Percentiles rank a stretch among this genome's conserved stretches.
Conservation (phyloP, 345 rosid genomes). For the Brassica napus region DNA sequence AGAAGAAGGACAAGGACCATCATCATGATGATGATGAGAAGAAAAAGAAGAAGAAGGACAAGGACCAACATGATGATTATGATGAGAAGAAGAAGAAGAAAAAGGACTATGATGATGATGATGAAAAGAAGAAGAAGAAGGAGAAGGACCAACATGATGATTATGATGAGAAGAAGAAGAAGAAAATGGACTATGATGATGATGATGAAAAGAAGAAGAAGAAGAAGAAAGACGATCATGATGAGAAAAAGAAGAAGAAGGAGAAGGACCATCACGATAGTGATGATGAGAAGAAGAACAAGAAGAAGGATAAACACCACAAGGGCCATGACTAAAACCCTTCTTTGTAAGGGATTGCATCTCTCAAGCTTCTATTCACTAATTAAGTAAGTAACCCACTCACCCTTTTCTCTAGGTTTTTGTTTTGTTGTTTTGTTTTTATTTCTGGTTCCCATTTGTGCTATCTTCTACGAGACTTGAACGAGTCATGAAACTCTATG, state of each 20-base stretch:
- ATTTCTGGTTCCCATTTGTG: conserved; percentile 17
- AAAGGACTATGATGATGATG: neutral
- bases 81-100: conserved; percentile 11
- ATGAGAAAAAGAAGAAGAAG: neutral
- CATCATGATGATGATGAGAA: conserved; percentile 1
- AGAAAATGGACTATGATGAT: neutral
- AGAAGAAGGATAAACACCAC: conserved; percentile 24
- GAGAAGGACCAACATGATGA: neutral
- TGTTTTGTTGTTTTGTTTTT: neutral
- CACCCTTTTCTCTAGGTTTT: neutral
- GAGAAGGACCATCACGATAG: neutral
- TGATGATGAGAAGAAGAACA: conserved; percentile 15
- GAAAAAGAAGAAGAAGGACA: conserved; percentile 28
- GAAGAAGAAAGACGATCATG: neutral
- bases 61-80: neutral
- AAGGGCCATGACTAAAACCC: conserved; percentile 28
- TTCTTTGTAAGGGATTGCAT: neutral
- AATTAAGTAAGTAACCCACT: conserved; percentile 10
- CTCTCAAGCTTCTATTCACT: conserved; percentile 3
- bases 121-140: neutral
- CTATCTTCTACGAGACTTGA: neutral
- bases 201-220: conserved; percentile 36
- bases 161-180: conserved; percentile 29
- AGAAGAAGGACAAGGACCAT: conserved; percentile 30
- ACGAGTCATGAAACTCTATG: neutral